phyloP scores from a whole-genome alignment of 225 moss, liverwort and hornwort genomes.

The Takakia lepidozioides region DNA sequence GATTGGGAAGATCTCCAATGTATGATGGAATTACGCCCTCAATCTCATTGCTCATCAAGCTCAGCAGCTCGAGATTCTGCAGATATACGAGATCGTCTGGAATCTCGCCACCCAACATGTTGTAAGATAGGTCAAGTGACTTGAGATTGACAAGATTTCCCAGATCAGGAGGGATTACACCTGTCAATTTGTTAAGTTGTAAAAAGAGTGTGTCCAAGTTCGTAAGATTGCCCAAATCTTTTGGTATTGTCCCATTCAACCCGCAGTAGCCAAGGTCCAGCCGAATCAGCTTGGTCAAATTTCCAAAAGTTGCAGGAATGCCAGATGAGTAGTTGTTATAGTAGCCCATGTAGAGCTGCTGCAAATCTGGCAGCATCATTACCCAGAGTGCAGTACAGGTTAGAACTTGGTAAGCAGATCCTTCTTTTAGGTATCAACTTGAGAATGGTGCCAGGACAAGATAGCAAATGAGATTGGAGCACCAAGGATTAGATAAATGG shows the following conservation, averaged over 20 bases:
- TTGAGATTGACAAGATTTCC: constrained; percentile 47
- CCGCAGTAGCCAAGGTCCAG: constrained; percentile 65
- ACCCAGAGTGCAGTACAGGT: too few species aligned
- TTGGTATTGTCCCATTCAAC: constrained; percentile 55
- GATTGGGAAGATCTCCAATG: constrained; percentile 48
- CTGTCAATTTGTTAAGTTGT: constrained; percentile 50
- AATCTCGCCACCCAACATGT: constrained; percentile 41
- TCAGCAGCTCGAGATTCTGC: constrained; percentile 55
- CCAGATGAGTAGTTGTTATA: constrained; percentile 52
- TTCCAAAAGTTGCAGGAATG: constrained; percentile 65
- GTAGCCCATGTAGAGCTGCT: constrained; percentile 75
- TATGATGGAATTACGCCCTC: constrained; percentile 51
- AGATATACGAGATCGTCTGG: constrained; percentile 37
- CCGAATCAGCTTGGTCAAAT: constrained; percentile 46
- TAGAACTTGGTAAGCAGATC: too few species aligned
- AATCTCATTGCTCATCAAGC: constrained; percentile 54
- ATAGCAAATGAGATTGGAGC: too few species aligned
- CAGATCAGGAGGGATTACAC: constrained; percentile 47
- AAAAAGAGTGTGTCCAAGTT: constrained; percentile 62
- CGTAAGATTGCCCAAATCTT: constrained; percentile 45
- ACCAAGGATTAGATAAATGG: too few species aligned
- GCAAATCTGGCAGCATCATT: constrained; percentile 23
- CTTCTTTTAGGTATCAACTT: too few species aligned
- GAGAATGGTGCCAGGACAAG: too few species aligned
- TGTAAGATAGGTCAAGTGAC: constrained; percentile 71